These are phyloP conservation scores for Fraxinus anomala DNA, from an alignment of 257 asterid species.

Conservation along the genomic window DNA sequence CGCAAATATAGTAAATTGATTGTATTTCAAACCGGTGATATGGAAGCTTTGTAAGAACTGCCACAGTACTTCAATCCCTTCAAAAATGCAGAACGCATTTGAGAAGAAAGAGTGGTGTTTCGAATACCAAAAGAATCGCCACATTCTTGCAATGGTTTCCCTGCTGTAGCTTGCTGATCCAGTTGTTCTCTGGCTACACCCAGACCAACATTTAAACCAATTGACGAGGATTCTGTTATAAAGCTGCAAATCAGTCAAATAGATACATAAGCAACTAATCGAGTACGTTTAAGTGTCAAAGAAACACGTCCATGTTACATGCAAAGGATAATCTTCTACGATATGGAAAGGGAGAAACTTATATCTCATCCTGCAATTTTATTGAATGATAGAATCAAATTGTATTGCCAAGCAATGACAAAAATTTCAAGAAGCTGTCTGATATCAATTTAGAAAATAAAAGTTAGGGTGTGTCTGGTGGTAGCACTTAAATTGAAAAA, in stretches of 20 bases:
- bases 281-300: background rate
- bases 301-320: background rate
- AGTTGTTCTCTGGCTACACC: slow-evolving; percentile 33
- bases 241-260: slow-evolving; percentile 54
- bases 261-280: background rate
- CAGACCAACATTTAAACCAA: slow-evolving; percentile 75
- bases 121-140: slow-evolving; percentile 46
- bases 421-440: background rate
- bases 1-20: background rate
- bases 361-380: background rate
- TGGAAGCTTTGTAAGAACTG: slow-evolving; percentile 59
- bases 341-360: background rate
- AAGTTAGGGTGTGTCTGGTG: background rate
- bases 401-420: background rate
- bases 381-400: background rate
- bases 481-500: background rate
- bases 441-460: background rate
- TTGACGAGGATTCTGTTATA: slow-evolving; percentile 54
- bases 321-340: background rate
- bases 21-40: slow-evolving; percentile 46
- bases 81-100: slow-evolving; percentile 47
- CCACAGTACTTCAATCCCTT: slow-evolving; percentile 63
- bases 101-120: slow-evolving; percentile 53
- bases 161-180: slow-evolving; percentile 33
- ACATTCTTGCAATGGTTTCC: slow-evolving; percentile 31